Conservation (phyloP, 331 rosid genomes). For the Malus hybrid region DNA sequence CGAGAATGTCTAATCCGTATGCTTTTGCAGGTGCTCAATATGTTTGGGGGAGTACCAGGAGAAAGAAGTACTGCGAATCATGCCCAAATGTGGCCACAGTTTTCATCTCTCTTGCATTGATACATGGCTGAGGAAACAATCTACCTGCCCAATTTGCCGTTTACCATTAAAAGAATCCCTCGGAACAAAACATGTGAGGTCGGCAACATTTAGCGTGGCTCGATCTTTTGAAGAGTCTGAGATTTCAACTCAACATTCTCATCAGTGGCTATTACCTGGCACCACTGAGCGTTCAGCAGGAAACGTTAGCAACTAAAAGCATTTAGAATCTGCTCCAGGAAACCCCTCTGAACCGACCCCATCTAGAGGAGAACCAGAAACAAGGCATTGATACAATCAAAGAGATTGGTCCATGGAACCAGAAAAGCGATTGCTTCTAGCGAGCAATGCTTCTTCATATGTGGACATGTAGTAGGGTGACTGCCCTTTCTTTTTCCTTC, state of each 20-base stretch:
- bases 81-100: constrained; percentile 89
- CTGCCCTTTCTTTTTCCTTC: neutral
- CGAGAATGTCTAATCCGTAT: neutral
- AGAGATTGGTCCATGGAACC: constrained; percentile 10
- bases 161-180: constrained; percentile 53
- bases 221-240: constrained; percentile 45
- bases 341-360: constrained; percentile 15
- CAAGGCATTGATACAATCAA: constrained; percentile 23
- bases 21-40: constrained; percentile 71
- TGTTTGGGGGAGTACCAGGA: constrained; percentile 87
- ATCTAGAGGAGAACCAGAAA: constrained; percentile 39
- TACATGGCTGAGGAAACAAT: constrained; percentile 74
- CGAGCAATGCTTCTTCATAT: neutral
- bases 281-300: constrained; percentile 10
- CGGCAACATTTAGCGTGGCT: constrained; percentile 33
- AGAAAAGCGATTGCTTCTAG: constrained; percentile 12
- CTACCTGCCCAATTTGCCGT: constrained; percentile 93
- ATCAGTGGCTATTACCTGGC: constrained; percentile 33
- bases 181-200: constrained; percentile 43
- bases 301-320: constrained; percentile 23
- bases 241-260: constrained; percentile 35
- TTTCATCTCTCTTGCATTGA: constrained; percentile 93
- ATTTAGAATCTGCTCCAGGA: constrained; percentile 21
- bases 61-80: constrained; percentile 67
- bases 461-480: neutral